These are phyloP conservation scores for Fusarium nisikadoi DNA, from an alignment of 2,329 filamentous ascomycete species.

Conservation along the genomic window DNA sequence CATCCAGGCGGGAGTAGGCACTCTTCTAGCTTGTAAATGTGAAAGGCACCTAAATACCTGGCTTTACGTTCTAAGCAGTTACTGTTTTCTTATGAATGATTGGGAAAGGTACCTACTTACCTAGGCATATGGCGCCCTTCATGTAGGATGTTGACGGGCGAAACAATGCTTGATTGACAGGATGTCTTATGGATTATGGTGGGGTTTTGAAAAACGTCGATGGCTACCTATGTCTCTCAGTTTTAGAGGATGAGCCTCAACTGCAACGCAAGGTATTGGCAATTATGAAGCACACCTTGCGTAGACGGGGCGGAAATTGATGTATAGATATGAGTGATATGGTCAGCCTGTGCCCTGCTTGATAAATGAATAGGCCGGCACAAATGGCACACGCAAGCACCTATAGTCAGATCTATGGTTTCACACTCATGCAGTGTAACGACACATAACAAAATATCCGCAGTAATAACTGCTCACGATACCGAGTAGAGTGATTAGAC, in stretches of 20 bases:
- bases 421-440: conserved; percentile 6
- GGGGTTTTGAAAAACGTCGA: neutral
- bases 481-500: neutral
- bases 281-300: neutral
- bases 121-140: neutral
- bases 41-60: neutral
- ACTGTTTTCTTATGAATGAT: neutral
- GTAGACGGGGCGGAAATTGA: neutral
- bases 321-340: neutral
- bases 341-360: neutral
- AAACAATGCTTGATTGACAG: conserved; percentile 1
- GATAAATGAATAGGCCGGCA: neutral
- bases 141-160: neutral
- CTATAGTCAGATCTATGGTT: neutral
- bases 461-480: conserved; percentile 12
- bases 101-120: neutral
- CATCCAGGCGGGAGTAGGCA: neutral
- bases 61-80: neutral
- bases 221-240: neutral
- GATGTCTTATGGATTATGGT: neutral
- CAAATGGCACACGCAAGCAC: neutral
- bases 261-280: neutral
- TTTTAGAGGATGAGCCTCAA: neutral
- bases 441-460: neutral
- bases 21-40: neutral